Percentiles rank a stretch among this genome's conserved stretches.
Evolutionary conservation across 257 asterid species (phyloP).

Genomic region (Penstemon eatonii): DNA sequence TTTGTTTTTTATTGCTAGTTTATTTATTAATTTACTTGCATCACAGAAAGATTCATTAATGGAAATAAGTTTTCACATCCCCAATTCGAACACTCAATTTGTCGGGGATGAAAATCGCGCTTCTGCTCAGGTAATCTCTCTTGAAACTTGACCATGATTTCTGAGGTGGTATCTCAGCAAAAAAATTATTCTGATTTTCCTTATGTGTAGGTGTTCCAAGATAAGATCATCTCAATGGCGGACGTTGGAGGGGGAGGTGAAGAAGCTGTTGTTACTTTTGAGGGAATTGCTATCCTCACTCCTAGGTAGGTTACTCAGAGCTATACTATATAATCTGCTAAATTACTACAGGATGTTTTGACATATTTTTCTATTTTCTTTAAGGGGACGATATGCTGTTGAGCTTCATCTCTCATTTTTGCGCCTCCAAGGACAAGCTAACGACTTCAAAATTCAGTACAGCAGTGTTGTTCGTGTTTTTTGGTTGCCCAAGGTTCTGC

Average conservation of each 20-base stretch:
- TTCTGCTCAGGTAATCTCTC: conserved; percentile 74
- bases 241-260: conserved; percentile 98
- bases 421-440: conserved; percentile 99
- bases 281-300: conserved; percentile 87
- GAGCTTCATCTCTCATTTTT: conserved; percentile 94
- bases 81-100: conserved; percentile 87
- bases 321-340: conserved; percentile 1
- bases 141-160: conserved; percentile 17
- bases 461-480: conserved; percentile 94
- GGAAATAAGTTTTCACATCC: conserved; percentile 95
- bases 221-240: conserved; percentile 85
- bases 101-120: conserved; percentile 89
- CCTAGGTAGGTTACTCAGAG: conserved; percentile 62
- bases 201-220: conserved; percentile 69
- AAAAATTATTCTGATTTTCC: conserved; percentile 13
- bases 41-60: conserved; percentile 92
- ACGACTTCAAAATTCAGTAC: conserved; percentile 94
- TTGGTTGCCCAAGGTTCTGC: conserved; percentile 85
- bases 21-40: neutral
- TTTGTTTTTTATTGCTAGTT: neutral
- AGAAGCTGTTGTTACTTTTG: conserved; percentile 89
- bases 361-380: conserved; percentile 28
- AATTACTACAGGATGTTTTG: conserved; percentile 23
- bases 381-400: conserved; percentile 89
- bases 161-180: neutral